Evolutionary conservation across 2,329 filamentous ascomycete species (phyloP), one percentile per base, ranked within the genome.

Genomic region (Pseudonectria foliicola): DNA sequence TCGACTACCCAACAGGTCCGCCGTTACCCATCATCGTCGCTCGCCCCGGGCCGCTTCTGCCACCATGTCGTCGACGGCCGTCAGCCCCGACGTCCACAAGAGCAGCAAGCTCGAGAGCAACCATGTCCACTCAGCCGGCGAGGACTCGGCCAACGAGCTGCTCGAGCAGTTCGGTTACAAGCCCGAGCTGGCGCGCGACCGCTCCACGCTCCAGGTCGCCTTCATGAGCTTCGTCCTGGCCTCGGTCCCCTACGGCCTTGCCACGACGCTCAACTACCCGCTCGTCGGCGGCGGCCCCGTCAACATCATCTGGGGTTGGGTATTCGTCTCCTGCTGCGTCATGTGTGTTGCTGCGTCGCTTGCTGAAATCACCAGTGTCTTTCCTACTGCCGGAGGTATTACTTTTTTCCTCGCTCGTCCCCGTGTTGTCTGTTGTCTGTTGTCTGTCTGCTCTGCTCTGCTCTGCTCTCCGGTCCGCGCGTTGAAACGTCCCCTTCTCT

Each of bases 191-290:
- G 59, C 68, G 31, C 75, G 80, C 39, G 81, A 71, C 50, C 71
- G 80, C 35, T 82, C 79, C 29, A 83, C 79, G 2, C 66, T 76
- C 45, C 78, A 82, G 58, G 79, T 83, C 34, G 77, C 78, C 48
- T 83, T 83, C 68, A 84, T 83, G 80, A 82, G 78, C 42, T 86
- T 85, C 53, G 81, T 85, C 46, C 72, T 86, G 35, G 80, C 82
- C 31, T 80, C 81, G 3, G 82, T 85, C 42, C 82, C 82, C 8
- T 86, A 85, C 58, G 82, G 82, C 50, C 68, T 86, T 26, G 73
- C 79, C 29, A 86, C 82, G 2, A 85, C 80, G 7, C 58, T 85
- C 46, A 71, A 70, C 57, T 85, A 83, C 54, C 80, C 82, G 4
- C 59, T 85, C 27, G 64, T 73, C 37, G 76, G 75, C 43, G 81